phyloP scores from a whole-genome alignment of 2,329 filamentous ascomycete genomes.

The Fusarium sp. region DNA sequence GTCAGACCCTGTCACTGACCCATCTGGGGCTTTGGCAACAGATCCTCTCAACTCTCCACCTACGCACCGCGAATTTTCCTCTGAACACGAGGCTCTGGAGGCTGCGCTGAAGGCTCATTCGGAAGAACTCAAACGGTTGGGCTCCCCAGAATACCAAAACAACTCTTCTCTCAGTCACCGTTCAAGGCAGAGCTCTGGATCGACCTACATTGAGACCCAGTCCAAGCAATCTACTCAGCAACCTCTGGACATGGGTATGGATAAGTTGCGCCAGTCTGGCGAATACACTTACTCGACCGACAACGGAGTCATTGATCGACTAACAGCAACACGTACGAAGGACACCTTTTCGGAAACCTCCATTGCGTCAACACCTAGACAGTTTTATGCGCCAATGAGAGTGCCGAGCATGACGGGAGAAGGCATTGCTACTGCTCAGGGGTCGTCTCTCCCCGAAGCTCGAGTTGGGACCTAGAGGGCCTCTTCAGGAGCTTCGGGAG shows the following conservation, averaged over 20 bases:
- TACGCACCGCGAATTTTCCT: constrained; percentile 21
- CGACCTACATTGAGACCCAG: neutral
- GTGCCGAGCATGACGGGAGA: constrained; percentile 20
- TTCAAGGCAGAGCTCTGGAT: neutral
- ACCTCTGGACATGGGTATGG: neutral
- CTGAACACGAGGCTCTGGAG: constrained; percentile 36
- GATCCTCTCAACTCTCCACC: neutral
- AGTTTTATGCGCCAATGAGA: constrained; percentile 48
- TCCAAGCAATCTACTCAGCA: neutral
- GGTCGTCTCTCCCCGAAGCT: constrained; percentile 9
- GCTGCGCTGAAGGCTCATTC: constrained; percentile 37
- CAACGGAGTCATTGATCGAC: neutral
- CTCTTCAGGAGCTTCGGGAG: constrained; percentile 17
- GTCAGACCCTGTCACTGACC: constrained; percentile 4
- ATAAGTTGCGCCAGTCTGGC: neutral
- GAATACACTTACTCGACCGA: constrained; percentile 7
- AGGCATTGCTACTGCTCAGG: neutral
- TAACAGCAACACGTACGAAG: neutral
- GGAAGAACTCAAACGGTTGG: constrained; percentile 33
- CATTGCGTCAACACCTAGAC: constrained; percentile 38
- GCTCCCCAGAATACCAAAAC: constrained; percentile 13
- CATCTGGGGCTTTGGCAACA: neutral
- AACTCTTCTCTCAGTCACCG: neutral
- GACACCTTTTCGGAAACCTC: constrained; percentile 13
- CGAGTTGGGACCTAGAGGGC: constrained; percentile 39